Evolutionary conservation across 2,329 filamentous ascomycete genomes (phyloP), one percentile per base, ranked within the genome.

Genomic region (Venturiaceae sp.): DNA sequence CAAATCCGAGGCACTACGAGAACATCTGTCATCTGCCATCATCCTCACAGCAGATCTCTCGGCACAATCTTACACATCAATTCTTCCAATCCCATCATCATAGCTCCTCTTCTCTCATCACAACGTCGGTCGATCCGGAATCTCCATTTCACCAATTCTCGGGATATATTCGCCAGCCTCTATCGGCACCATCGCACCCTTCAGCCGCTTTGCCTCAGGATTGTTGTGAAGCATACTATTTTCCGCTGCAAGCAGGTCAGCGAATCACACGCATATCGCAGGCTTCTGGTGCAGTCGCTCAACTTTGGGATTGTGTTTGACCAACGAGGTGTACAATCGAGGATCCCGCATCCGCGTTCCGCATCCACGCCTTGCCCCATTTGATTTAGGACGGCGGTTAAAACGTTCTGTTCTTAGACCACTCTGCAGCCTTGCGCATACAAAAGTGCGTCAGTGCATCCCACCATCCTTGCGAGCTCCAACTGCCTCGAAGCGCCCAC

Each of bases 401-500:
- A 30, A 30, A 3, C 44, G 44, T 30, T 50, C 44, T 50, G 28
- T 28, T 28, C 44, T 28, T 50, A 50, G 44, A 50, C 44, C 44
- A 30, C 44, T 30, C 44, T 13, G 26, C 44, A 50, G 44, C 44
- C 44, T 50, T 30, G 44, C 44, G 26, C 44, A 50, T 30, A 23
- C 44, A 50, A n/a, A n/a, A 50, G 44, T 47, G 44, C 23, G 44
- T 47, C 44, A 47, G 44, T 26, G 41, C 44, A 30, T 28, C 8
- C 23, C 23, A 50, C 44, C 13, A 47, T 26, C 44, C 44, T 50
- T 50, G 44, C 44, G 23, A 23, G 16, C 44, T 30, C 26, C 44
- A 30, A 50, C 44, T 50, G 44, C 44, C 44, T 50, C 44, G 44
- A 50, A 50, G 44, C 44, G 44, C 44, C 44, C 23, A 50, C 44